phyloP scores from a whole-genome alignment of 164 flowering plant genomes.

The Stephania japonica region DNA sequence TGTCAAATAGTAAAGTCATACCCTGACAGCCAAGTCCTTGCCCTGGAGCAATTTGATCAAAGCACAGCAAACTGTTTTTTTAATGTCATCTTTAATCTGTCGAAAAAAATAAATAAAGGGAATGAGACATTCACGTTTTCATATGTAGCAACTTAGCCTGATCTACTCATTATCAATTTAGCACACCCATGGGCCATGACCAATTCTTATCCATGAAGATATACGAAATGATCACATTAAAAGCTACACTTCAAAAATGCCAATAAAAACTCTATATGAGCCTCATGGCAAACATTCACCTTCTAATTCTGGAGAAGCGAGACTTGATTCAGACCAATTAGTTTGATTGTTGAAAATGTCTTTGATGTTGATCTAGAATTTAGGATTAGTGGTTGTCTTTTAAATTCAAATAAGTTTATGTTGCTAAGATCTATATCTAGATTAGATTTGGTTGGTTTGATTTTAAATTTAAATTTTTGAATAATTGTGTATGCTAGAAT shows the following conservation, averaged over 20 bases:
- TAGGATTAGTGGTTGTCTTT: too few species aligned
- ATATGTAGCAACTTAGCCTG: background rate
- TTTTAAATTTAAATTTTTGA: too few species aligned
- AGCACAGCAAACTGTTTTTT: conserved; percentile 73
- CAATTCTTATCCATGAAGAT: background rate
- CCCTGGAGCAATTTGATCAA: conserved; percentile 79
- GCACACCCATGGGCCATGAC: background rate
- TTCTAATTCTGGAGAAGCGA: background rate
- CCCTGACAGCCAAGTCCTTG: conserved; percentile 78
- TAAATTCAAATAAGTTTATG: too few species aligned
- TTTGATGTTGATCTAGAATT: too few species aligned
- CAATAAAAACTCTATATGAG: background rate
- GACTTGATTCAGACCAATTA: background rate
- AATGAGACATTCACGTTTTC: conserved; percentile 6
- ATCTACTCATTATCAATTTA: background rate
- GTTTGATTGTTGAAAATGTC: too few species aligned
- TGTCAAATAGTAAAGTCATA: conserved; percentile 20
- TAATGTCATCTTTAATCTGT: conserved; percentile 86
- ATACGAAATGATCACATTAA: background rate
- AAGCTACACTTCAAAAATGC: background rate
- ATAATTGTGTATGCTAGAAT: too few species aligned
- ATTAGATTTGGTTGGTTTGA: too few species aligned
- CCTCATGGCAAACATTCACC: background rate
- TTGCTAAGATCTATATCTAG: too few species aligned
- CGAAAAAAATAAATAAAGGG: conserved; percentile 6